phyloP scores from a whole-genome alignment of 192 early-diverging fungal genomes.

The Jimgerdemannia flammicorona region DNA sequence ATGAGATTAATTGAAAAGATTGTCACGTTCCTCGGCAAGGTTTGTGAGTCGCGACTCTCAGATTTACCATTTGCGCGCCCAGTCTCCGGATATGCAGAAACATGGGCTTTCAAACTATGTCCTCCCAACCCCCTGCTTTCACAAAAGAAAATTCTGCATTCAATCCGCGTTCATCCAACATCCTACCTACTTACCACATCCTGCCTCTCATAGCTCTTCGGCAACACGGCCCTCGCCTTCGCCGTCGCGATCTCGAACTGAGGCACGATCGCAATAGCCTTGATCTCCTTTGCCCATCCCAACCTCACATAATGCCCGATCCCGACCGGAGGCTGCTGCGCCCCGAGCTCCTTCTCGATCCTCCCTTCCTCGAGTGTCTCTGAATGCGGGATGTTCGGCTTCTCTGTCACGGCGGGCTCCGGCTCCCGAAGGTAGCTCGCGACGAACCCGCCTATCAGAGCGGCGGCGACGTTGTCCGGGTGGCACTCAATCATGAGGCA shows the following conservation, averaged over 20 bases:
- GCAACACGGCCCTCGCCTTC: conserved; percentile 86
- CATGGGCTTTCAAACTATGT: background rate
- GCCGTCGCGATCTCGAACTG: conserved; percentile 92
- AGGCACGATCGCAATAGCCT: conserved; percentile 76
- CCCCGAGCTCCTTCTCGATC: conserved; percentile 22
- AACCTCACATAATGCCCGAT: conserved; percentile 69
- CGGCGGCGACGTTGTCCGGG: conserved; percentile 96
- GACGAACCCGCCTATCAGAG: conserved; percentile 92
- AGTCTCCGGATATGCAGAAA: no score
- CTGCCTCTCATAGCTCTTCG: conserved; percentile 62
- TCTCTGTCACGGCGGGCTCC: conserved; percentile 38
- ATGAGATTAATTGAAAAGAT: background rate
- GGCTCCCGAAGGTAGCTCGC: conserved; percentile 75
- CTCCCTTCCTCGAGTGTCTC: conserved; percentile 30
- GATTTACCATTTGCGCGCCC: no score
- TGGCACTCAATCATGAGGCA: conserved; percentile 93
- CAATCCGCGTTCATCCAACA: no score
- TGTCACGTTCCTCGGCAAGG: no score
- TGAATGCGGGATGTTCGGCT: conserved; percentile 41
- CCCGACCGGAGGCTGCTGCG: conserved; percentile 53
- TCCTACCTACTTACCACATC: conserved; percentile 66
- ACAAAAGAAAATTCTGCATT: background rate
- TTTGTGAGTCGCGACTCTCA: no score
- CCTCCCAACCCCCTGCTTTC: background rate
- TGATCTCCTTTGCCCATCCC: conserved; percentile 65